Percentiles rank a stretch among this genome's conserved stretches.
Evolutionary conservation across 148 eudicot species (phyloP).

Genomic region (Fagopyrum tataricum): DNA sequence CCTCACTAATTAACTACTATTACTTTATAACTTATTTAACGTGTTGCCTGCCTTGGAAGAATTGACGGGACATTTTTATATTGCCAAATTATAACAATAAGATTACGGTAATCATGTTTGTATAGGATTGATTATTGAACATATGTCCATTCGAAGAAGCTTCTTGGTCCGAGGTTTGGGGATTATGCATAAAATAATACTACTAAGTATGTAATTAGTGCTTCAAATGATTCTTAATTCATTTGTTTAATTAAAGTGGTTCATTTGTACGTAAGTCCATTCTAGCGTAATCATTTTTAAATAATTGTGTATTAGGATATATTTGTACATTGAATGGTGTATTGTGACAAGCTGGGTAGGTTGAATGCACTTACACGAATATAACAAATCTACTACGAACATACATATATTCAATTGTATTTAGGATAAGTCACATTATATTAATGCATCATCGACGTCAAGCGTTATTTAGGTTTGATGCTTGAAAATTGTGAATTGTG

Average conservation of each 20-base stretch:
- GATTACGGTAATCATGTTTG: too few species aligned
- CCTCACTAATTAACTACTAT: neutral
- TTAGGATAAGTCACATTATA: too few species aligned
- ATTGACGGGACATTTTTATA: too few species aligned
- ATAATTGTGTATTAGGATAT: neutral
- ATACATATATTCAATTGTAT: too few species aligned
- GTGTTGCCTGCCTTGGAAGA: neutral
- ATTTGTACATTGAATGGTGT: neutral
- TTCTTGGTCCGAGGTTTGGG: neutral
- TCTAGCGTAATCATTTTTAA: neutral
- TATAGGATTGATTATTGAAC: neutral
- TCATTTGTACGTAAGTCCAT: neutral
- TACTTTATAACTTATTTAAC: neutral
- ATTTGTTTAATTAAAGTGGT: neutral
- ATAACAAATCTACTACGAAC: neutral
- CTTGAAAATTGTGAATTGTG: too few species aligned
- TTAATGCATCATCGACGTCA: too few species aligned
- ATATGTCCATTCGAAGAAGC: neutral
- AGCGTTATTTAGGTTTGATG: too few species aligned
- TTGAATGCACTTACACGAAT: neutral
- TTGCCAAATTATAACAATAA: too few species aligned
- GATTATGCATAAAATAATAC: neutral
- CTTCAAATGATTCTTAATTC: neutral
- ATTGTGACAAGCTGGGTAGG: neutral
- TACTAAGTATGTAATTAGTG: neutral